phyloP scores from a whole-genome alignment of 805 yeast species.

The Pichia deserticola region DNA sequence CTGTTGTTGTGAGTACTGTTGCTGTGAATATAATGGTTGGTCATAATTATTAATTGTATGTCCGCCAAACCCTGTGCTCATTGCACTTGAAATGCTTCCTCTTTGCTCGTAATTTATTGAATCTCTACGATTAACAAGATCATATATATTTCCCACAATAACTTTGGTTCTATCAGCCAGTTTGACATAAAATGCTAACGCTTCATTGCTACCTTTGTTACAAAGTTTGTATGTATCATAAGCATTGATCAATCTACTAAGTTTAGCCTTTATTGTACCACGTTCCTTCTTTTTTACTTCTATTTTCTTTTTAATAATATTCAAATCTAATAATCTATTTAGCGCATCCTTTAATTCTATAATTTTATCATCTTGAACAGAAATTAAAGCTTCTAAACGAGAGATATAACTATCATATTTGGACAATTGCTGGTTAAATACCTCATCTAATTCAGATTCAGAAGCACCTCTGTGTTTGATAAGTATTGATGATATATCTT shows the following conservation, averaged over 20 bases:
- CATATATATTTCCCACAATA: conserved; percentile 21
- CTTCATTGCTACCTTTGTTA: conserved; percentile 51
- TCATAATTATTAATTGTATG: conserved; percentile 2
- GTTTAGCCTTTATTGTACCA: conserved; percentile 31
- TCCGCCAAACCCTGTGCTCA: conserved; percentile 12
- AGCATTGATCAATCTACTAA: conserved; percentile 40
- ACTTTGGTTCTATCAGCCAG: conserved; percentile 29
- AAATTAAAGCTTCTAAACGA: conserved; percentile 61
- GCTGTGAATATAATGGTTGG: neutral
- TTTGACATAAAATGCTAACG: conserved; percentile 50
- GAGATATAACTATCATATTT: conserved; percentile 67
- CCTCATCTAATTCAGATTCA: conserved; percentile 36
- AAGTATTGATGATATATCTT: conserved; percentile 75
- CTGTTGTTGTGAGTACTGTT: neutral
- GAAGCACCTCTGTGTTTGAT: conserved; percentile 49
- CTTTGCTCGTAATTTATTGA: conserved; percentile 13
- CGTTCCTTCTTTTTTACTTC: conserved; percentile 35
- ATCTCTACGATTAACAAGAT: conserved; percentile 23
- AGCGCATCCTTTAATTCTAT: conserved; percentile 35
- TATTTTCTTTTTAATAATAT: conserved; percentile 37
- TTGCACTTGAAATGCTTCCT: neutral
- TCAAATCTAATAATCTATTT: conserved; percentile 38
- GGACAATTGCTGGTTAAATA: conserved; percentile 64
- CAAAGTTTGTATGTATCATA: conserved; percentile 53
- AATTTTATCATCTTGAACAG: conserved; percentile 51